phyloP scores from a whole-genome alignment of 2,329 filamentous ascomycete genomes.

The Sclerotinia glacialis region DNA sequence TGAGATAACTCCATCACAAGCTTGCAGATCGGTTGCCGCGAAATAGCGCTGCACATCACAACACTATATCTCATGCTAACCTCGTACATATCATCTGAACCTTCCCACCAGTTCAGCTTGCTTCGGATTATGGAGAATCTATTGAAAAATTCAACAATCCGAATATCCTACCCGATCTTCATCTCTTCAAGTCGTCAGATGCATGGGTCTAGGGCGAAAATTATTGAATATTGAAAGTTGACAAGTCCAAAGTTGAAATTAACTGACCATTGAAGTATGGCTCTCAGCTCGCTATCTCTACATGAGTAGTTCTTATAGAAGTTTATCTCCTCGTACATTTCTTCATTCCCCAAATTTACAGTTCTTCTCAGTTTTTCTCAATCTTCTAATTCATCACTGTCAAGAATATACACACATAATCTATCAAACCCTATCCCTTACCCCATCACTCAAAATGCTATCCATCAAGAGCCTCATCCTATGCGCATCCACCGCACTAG shows the following conservation, averaged over 20 bases:
- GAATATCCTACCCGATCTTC: not conserved
- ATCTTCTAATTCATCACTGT: not conserved
- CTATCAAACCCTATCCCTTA: not conserved
- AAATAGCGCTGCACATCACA: constrained; percentile 7
- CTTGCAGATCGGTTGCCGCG: not conserved
- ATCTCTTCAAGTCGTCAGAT: not conserved
- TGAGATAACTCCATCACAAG: not conserved
- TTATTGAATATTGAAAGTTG: not conserved
- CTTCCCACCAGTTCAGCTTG: not conserved
- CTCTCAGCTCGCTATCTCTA: not conserved
- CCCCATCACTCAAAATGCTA: not conserved
- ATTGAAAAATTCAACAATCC: not conserved
- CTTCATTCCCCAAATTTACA: not conserved
- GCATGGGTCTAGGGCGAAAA: not conserved
- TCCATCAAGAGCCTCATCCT: not conserved
- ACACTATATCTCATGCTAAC: not conserved
- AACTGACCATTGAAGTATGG: not conserved
- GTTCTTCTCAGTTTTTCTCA: not conserved
- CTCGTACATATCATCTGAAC: not conserved
- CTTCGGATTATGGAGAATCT: not conserved
- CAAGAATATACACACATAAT: not conserved
- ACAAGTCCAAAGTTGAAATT: not conserved
- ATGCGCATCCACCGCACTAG: not conserved
- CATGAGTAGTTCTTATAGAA: not conserved
- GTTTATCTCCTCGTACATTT: not conserved